These are phyloP conservation scores for Sporormia fimetaria DNA, from an alignment of 495 filamentous ascomycete species.

Conservation along the genomic window DNA sequence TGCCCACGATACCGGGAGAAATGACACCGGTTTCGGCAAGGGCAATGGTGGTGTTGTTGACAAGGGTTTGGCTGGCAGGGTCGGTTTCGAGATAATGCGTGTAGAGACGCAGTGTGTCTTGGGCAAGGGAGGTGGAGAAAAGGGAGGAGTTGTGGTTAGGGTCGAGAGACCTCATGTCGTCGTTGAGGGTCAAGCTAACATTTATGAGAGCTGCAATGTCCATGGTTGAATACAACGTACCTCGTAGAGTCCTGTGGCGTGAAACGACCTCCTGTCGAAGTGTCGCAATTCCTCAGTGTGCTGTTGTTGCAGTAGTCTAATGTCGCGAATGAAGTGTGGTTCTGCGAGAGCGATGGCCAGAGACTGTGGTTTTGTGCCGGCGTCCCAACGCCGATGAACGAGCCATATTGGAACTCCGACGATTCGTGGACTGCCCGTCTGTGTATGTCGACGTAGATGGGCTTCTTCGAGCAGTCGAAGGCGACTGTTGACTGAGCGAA, in stretches of 20 bases:
- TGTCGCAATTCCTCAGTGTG: constrained; percentile 21
- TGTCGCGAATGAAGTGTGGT: constrained; percentile 26
- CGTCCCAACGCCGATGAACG: constrained; percentile 29
- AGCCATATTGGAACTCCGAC: constrained; percentile 27
- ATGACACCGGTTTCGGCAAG: constrained; percentile 17
- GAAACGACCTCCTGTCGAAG: constrained; percentile 24
- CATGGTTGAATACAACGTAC: constrained; percentile 9
- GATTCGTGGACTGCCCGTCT: constrained; percentile 24
- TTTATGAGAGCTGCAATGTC: constrained; percentile 1
- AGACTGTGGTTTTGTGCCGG: constrained; percentile 32
- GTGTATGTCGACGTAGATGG: constrained; percentile 33
- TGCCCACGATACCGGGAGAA: constrained; percentile 24
- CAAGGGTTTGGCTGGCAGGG: constrained; percentile 20
- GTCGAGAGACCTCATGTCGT: no score
- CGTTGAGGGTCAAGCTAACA: no score
- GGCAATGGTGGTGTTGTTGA: constrained; percentile 23
- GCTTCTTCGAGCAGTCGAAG: constrained; percentile 29
- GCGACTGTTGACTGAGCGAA: constrained; percentile 25
- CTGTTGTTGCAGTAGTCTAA: constrained; percentile 25
- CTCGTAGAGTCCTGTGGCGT: constrained; percentile 11
- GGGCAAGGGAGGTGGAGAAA: constrained; percentile 14
- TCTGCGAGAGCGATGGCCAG: constrained; percentile 28
- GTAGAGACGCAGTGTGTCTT: constrained; percentile 27
- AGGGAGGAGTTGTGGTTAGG: neutral
- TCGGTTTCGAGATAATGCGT: constrained; percentile 31